phyloP scores from a whole-genome alignment of 352 stramenopile genomes.

The Globisporangium cystogenes region DNA sequence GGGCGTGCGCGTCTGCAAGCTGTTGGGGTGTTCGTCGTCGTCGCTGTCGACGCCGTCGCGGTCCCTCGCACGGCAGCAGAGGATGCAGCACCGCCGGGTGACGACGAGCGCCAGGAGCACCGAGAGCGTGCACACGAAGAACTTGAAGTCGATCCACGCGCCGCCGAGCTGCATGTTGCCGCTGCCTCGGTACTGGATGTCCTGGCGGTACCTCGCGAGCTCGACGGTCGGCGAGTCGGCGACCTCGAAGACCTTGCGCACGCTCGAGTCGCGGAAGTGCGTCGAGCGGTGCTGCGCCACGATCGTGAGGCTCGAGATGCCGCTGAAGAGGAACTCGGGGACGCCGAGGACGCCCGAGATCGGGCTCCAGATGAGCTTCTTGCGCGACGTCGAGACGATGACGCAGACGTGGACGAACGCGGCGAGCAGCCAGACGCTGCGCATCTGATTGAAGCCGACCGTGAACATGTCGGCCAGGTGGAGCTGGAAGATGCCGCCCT shows the following conservation, averaged over 20 bases:
- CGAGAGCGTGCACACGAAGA: constrained; percentile 3
- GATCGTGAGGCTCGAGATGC: constrained; percentile 9
- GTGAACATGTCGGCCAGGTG: constrained; percentile 3
- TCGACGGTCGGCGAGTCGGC: not conserved
- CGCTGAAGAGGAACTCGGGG: constrained; percentile 6
- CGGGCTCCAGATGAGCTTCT: constrained; percentile 2
- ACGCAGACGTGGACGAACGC: not conserved
- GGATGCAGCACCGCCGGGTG: not conserved
- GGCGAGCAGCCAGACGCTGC: constrained; percentile 12
- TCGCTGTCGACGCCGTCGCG: too few relatives aligned
- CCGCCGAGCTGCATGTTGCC: constrained; percentile 7
- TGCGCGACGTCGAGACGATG: constrained; percentile 1
- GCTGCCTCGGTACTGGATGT: constrained; percentile 2
- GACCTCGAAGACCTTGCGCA: constrained; percentile 2
- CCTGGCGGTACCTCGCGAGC: not conserved
- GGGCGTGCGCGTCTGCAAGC: not conserved
- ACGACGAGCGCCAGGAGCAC: not conserved
- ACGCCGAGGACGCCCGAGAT: constrained; percentile 4
- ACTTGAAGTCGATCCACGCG: constrained; percentile 7
- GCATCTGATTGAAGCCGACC: constrained; percentile 15
- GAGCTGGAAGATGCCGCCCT: constrained; percentile 4
- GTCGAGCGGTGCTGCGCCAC: constrained; percentile 1
- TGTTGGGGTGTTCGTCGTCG: not conserved
- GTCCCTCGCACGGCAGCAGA: too few relatives aligned
- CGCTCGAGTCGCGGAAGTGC: constrained; percentile 2